Conservation (phyloP, 225 moss, liverwort and hornwort genomes). For the Neckera pumila region DNA sequence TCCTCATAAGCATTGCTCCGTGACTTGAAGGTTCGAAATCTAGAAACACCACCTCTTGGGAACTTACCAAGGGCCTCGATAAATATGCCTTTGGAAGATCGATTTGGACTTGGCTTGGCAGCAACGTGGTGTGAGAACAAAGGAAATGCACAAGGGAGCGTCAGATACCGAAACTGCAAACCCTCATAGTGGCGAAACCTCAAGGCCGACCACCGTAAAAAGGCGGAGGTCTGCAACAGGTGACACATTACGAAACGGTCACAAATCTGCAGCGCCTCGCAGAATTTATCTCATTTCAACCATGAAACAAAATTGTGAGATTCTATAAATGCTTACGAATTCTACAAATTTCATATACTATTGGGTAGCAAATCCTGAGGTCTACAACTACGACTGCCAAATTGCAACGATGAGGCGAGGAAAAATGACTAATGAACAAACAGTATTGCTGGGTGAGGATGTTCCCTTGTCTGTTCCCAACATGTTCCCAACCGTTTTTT, state of each 20-base stretch:
- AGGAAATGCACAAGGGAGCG: not conserved
- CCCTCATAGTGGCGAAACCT: constrained; percentile 13
- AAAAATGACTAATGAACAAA: not conserved
- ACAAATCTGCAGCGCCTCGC: not conserved
- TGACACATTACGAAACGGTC: constrained; percentile 8
- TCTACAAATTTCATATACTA: not conserved
- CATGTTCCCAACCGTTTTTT: not conserved
- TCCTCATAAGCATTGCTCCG: not conserved
- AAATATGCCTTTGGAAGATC: not conserved
- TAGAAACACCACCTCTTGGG: not conserved
- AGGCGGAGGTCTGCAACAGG: constrained; percentile 13
- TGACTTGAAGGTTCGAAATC: constrained; percentile 1
- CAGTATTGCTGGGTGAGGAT: not conserved
- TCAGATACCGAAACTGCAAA: constrained; percentile 4
- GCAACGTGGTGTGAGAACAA: not conserved
- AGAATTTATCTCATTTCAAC: not conserved
- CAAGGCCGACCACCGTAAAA: constrained; percentile 28
- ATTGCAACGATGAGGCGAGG: not conserved
- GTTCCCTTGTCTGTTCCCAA: not conserved
- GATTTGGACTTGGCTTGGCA: not conserved
- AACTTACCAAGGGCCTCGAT: not conserved
- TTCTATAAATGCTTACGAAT: not conserved
- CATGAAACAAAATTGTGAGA: not conserved
- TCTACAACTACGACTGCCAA: not conserved
- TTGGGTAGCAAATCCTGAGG: no score